A percentile compares a stretch with the other conserved stretches of the same genome.
Evolutionary conservation across 257 asterid species (phyloP).

Genomic region (Apocynum venetum): DNA sequence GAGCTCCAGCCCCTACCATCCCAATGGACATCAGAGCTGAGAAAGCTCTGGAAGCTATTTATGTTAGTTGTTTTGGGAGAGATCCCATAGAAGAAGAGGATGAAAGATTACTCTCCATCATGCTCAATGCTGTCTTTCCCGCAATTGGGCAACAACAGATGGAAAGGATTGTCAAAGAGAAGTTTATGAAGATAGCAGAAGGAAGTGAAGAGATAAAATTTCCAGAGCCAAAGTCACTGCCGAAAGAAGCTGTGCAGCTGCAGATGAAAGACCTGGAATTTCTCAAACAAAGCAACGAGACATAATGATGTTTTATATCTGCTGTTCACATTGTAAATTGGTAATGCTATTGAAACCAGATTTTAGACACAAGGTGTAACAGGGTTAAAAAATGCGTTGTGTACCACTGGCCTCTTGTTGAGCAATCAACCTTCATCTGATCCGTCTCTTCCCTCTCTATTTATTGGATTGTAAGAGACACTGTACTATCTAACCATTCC

Average conservation of each 20-base stretch:
- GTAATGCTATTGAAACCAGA: not conserved
- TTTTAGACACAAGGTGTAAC: not conserved
- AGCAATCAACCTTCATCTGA: not conserved
- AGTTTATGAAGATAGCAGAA: conserved; percentile 57
- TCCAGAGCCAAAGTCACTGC: conserved; percentile 59
- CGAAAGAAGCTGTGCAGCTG: conserved; percentile 82
- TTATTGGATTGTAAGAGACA: not conserved
- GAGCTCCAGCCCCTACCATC: conserved; percentile 45
- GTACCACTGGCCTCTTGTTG: not conserved
- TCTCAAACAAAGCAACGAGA: conserved; percentile 51
- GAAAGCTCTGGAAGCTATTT: conserved; percentile 88
- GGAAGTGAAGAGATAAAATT: conserved; percentile 59
- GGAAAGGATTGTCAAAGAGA: conserved; percentile 60
- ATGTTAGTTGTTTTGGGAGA: conserved; percentile 69
- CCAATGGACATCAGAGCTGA: conserved; percentile 85
- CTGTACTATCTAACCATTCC: not conserved
- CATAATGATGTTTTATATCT: not conserved
- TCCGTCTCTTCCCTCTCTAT: not conserved
- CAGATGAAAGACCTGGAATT: conserved; percentile 94
- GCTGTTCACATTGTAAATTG: not conserved
- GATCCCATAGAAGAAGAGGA: conserved; percentile 74
- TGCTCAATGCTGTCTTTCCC: conserved; percentile 76
- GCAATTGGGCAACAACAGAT: conserved; percentile 43
- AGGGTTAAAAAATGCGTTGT: not conserved
- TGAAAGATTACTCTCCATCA: conserved; percentile 44